Conservation (phyloP, 2,329 filamentous ascomycete genomes). For the Thermothelomyces thermophilus region DNA sequence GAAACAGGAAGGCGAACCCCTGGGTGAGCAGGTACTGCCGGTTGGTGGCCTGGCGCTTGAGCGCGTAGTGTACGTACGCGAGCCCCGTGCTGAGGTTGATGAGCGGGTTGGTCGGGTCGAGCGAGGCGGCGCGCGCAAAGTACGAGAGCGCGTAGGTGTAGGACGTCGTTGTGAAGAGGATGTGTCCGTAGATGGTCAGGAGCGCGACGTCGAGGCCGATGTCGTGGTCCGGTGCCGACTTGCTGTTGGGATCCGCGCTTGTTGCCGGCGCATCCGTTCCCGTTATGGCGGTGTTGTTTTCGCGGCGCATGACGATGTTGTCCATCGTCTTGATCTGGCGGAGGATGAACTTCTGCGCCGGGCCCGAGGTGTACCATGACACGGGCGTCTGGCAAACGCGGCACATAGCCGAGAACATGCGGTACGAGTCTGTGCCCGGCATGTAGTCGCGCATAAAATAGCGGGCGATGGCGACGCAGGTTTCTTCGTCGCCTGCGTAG, state of each 20-base stretch:
- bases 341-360: constrained; percentile 84
- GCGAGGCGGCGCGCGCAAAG: constrained; percentile 68
- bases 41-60: constrained; percentile 87
- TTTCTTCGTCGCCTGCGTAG: constrained; percentile 70
- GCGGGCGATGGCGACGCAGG: constrained; percentile 64
- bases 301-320: constrained; percentile 49
- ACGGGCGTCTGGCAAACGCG: constrained; percentile 66
- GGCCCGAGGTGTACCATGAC: constrained; percentile 71
- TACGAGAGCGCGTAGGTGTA: constrained; percentile 84
- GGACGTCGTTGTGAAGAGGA: constrained; percentile 75
- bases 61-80: constrained; percentile 78
- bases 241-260: no score
- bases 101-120: constrained; percentile 70
- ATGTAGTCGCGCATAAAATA: constrained; percentile 80
- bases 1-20: constrained; percentile 71
- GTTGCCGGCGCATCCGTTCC: no score
- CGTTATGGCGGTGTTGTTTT: constrained; percentile 26
- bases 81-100: constrained; percentile 77
- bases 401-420: constrained; percentile 74
- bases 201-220: constrained; percentile 65
- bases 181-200: constrained; percentile 83
- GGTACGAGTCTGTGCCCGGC: constrained; percentile 74
- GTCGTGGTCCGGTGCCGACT: background rate
- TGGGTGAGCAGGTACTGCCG: constrained; percentile 82
- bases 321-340: constrained; percentile 90